Evolutionary conservation across 2,329 filamentous ascomycete genomes (phyloP).

Genomic region (Leptographium wingfieldii): DNA sequence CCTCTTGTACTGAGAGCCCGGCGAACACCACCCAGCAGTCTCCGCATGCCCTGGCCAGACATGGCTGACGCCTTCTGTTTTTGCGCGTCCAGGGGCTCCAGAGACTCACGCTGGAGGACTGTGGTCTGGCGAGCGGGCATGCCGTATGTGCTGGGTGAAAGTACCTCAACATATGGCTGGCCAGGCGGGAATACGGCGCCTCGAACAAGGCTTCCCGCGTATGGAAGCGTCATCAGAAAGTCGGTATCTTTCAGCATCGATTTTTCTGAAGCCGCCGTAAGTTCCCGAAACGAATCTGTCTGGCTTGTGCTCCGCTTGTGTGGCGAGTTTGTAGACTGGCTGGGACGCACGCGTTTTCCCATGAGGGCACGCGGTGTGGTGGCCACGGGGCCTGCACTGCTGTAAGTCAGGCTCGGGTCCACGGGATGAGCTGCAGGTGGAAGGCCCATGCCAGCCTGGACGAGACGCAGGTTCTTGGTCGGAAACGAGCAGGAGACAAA

Average conservation of each 20-base stretch:
- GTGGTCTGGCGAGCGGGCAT: slow-evolving; percentile 40
- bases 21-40: slow-evolving; percentile 73
- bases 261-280: slow-evolving; percentile 34
- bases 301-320: slow-evolving; percentile 84
- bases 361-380: slow-evolving; percentile 44
- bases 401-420: slow-evolving; percentile 35
- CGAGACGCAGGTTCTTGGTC: slow-evolving; percentile 31
- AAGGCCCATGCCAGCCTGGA: slow-evolving; percentile 27
- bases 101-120: slow-evolving; percentile 29
- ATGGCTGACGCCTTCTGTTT: slow-evolving; percentile 43
- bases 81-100: slow-evolving; percentile 15
- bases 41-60: slow-evolving; percentile 68
- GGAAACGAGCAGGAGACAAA: slow-evolving; percentile 53
- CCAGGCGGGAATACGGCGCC: slow-evolving; percentile 74
- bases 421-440: slow-evolving; percentile 43
- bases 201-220: slow-evolving; percentile 74
- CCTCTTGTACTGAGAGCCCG: slow-evolving; percentile 59
- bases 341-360: slow-evolving; percentile 45
- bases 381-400: slow-evolving; percentile 37
- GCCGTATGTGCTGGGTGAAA: slow-evolving; percentile 36
- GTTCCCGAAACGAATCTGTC: slow-evolving; percentile 71
- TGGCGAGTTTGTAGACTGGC: slow-evolving; percentile 17
- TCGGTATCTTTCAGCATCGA: slow-evolving; percentile 41
- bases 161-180: slow-evolving; percentile 64
- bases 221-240: slow-evolving; percentile 49